These are phyloP conservation scores for Haplosporangium sp. DNA, from an alignment of 371 early-diverging fungal genomes.

Conservation along the genomic window DNA sequence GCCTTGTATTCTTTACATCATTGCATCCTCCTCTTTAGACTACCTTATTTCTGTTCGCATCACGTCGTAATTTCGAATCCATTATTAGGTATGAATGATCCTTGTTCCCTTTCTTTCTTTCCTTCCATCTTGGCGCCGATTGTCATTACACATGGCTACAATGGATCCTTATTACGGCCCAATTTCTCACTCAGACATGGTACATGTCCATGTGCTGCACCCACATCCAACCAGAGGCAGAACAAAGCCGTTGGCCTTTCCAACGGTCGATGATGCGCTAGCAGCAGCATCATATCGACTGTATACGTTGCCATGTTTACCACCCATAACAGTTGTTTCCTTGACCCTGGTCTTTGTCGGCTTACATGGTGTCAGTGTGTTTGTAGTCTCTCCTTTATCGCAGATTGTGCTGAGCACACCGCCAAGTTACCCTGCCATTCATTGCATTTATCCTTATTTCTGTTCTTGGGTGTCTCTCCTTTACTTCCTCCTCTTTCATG, in stretches of 20 bases:
- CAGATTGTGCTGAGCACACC: background rate
- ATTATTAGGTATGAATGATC: background rate
- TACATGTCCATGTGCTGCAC: no score
- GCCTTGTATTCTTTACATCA: background rate
- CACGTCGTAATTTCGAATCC: background rate
- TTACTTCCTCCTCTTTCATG: constrained; percentile 10
- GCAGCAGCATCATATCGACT: no score
- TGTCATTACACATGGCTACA: no score
- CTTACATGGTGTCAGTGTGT: background rate
- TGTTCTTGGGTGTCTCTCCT: background rate
- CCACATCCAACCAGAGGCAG: no score
- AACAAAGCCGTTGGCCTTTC: no score
- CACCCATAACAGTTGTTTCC: background rate
- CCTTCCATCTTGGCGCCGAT: no score
- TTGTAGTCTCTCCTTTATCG: background rate
- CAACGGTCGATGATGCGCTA: no score
- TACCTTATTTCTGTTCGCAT: background rate
- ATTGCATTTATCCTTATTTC: constrained; percentile 27
- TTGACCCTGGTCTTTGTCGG: background rate
- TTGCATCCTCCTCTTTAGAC: background rate
- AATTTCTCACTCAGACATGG: no score
- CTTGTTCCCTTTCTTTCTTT: background rate
- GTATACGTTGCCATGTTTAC: no score
- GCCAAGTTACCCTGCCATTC: constrained; percentile 4
- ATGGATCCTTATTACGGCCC: no score